Base-by-base conservation (phyloP, 1,284 basidiomycete species). In the Cutaneotrichosporon spelunceum region DNA sequence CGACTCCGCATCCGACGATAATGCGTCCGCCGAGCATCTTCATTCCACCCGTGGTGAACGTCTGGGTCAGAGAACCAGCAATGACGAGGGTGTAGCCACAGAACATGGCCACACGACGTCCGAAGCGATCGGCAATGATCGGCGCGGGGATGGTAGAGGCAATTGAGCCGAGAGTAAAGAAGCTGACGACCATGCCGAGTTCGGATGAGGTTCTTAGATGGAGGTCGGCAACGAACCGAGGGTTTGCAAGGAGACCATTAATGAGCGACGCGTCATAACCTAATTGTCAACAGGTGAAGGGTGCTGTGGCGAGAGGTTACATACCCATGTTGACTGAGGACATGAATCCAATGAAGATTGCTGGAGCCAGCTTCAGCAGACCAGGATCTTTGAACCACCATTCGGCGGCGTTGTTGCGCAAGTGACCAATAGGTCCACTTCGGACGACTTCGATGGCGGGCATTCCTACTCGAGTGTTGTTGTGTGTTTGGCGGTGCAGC, bases 191-290 rank as follows among this genome's bases (percentile, higher is more conserved):
- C 30, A 59, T 26, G 14, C 63, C 63, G 14, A 65, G 56, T 13
- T 14, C 56, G 16, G 33, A 45, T 2, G 50, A 47, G 57, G 39
- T 45, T 14, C 60, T 60, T 30, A 58, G 19, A 23, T 54, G 49
- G 39, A 65, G 48, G 16, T 33, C 48, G 1, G 19, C 26, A 16
- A 48, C 39, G 56, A 57, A 65, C 4, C 19, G 34, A 1, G 39
- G 21, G 33, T 62, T 44, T 29, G 59, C 53, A 14, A 57, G 60
- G 2, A 65, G 60, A 23, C 60, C 60, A 33, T 57, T 56, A 23
- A 65, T 61, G n/a, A 65, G 53, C 0, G 63, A 55, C 16, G 56
- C 63, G 23, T 65, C 63, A 53, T 65, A 65, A 19, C 63, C 60
- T 42, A n/a, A n/a, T n/a, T n/a, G n/a, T n/a, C n/a, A n/a, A n/a